Evolutionary conservation across 345 rosid genomes (phyloP).

Genomic region (Eucalyptus polyanthemos): DNA sequence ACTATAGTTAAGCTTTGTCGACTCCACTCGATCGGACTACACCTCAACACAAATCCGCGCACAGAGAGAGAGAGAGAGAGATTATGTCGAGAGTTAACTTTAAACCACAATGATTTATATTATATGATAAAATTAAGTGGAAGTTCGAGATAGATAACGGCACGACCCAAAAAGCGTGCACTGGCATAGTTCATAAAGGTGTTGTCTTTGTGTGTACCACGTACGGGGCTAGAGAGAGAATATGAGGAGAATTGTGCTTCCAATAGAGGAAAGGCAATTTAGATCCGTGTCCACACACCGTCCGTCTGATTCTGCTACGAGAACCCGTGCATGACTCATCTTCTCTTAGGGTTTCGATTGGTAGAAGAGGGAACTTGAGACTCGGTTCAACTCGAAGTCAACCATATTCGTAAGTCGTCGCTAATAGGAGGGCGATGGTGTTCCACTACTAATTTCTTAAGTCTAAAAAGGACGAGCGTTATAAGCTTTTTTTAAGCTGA

Average conservation of each 20-base stretch:
- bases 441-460: neutral
- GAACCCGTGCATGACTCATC: neutral
- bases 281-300: neutral
- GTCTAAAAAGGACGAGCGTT: neutral
- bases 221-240: neutral
- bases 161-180: neutral
- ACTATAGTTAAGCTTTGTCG: neutral
- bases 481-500: neutral
- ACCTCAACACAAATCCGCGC: neutral
- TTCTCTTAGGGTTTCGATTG: neutral
- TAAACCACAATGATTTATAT: neutral
- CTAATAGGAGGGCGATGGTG: neutral
- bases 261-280: neutral
- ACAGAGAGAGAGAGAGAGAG: neutral
- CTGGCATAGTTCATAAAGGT: neutral
- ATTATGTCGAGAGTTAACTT: neutral
- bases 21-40: neutral
- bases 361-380: neutral
- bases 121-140: neutral
- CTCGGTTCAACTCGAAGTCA: neutral
- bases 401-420: neutral
- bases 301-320: neutral
- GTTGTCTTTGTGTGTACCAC: neutral
- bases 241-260: neutral
- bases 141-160: neutral